A percentile compares a stretch with the other conserved stretches of the same genome.
These are phyloP conservation scores for Eragrostis curvula DNA, from an alignment of 176 grass and related monocot species.

Conservation along the genomic window DNA sequence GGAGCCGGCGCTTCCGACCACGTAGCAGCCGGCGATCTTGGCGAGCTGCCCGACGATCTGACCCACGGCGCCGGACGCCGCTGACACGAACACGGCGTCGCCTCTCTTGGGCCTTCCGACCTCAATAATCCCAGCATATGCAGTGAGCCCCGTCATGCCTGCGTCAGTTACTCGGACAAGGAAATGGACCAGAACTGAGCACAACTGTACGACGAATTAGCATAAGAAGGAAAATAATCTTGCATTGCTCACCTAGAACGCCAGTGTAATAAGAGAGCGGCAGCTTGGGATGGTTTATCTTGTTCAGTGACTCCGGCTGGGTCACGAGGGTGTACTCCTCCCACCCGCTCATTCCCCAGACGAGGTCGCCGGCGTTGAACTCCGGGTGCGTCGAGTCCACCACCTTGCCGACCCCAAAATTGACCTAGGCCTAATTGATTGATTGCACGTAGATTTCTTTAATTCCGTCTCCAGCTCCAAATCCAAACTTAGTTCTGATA, in stretches of 20 bases:
- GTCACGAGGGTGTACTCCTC: slow-evolving; percentile 47
- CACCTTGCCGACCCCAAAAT: slow-evolving; percentile 24
- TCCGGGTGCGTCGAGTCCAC: slow-evolving; percentile 31
- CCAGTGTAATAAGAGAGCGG: slow-evolving; percentile 49
- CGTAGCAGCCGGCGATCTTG: slow-evolving; percentile 71
- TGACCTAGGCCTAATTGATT: neutral
- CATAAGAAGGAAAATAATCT: no score
- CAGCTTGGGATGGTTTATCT: slow-evolving; percentile 40
- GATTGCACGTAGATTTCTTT: no score
- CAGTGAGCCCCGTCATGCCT: slow-evolving; percentile 54
- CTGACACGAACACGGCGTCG: slow-evolving; percentile 53
- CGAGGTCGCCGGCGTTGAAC: slow-evolving; percentile 35
- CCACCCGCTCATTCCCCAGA: slow-evolving; percentile 46
- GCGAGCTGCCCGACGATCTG: slow-evolving; percentile 76
- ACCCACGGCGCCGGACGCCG: slow-evolving; percentile 60
- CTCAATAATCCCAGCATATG: slow-evolving; percentile 52
- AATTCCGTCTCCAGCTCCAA: neutral
- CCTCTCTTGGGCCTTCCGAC: slow-evolving; percentile 51
- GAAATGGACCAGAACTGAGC: no score
- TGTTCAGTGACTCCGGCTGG: neutral
- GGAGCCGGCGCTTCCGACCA: slow-evolving; percentile 58
- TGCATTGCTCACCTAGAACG: no score
- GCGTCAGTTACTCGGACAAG: no score
- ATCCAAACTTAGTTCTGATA: neutral
- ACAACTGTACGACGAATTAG: no score